Conservation (phyloP, 176 grass and related monocot species). For the Triticum turgidum region DNA sequence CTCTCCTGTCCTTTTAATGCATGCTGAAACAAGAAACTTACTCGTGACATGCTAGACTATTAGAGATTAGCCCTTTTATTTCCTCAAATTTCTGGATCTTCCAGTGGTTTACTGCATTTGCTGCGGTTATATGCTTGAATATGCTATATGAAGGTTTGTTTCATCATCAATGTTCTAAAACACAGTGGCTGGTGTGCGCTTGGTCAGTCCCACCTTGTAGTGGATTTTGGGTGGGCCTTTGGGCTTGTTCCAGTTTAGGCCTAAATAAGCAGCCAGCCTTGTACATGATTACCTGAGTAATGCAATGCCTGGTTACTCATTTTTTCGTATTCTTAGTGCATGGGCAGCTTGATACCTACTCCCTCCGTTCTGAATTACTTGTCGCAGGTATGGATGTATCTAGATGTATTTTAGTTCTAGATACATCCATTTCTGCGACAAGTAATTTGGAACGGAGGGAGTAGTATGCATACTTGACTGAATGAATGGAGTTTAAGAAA, state of each 20-base stretch:
- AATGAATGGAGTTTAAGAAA: neutral
- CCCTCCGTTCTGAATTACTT: too few species aligned
- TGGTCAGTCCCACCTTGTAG: neutral
- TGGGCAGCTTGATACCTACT: neutral
- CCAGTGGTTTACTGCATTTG: neutral
- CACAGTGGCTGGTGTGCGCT: neutral
- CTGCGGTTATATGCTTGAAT: neutral
- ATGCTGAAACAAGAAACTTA: neutral
- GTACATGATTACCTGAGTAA: neutral
- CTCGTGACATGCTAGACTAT: neutral
- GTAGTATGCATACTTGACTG: neutral
- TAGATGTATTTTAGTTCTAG: too few species aligned
- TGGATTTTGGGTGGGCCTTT: neutral
- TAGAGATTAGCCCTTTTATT: neutral
- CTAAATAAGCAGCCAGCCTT: neutral
- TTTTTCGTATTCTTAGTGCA: neutral
- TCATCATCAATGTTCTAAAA: neutral
- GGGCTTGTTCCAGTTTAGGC: neutral
- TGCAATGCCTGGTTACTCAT: neutral
- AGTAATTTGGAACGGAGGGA: too few species aligned
- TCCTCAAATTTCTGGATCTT: neutral
- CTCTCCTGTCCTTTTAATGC: conserved; percentile 1
- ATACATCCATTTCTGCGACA: too few species aligned
- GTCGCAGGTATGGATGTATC: too few species aligned
- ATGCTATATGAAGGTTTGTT: neutral